Evolutionary conservation across 1,139 yeast genomes (phyloP).

Genomic region (Yamadazyma oceani): DNA sequence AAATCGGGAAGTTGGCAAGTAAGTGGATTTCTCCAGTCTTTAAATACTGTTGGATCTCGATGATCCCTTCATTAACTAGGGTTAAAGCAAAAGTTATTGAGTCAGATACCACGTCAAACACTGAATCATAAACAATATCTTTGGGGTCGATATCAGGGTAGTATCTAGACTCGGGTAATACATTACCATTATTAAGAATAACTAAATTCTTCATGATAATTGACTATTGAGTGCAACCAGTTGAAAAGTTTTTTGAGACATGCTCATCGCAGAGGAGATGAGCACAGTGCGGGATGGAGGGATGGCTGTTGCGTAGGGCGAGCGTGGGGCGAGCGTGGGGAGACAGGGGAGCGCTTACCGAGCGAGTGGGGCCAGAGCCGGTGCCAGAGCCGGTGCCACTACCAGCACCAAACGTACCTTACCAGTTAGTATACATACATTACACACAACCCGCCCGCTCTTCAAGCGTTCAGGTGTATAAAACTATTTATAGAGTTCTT

Average conservation of each 20-base stretch:
- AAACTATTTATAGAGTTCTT: conserved; percentile 36
- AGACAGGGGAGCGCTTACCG: not conserved
- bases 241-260: conserved; percentile 2
- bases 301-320: not conserved
- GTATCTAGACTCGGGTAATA: conserved; percentile 48
- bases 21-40: conserved; percentile 55
- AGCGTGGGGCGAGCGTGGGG: not conserved
- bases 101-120: conserved; percentile 76
- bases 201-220: conserved; percentile 55
- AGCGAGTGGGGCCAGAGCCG: not conserved
- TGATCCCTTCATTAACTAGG: conserved; percentile 54
- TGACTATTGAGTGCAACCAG: no score
- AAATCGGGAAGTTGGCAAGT: conserved; percentile 57
- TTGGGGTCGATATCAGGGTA: conserved; percentile 63
- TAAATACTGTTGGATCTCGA: conserved; percentile 54
- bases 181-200: conserved; percentile 56
- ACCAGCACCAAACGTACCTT: no score
- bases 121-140: conserved; percentile 69
- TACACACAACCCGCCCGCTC: no score
- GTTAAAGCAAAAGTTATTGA: conserved; percentile 68
- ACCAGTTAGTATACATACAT: no score
- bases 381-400: no score
- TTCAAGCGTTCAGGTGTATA: not conserved
- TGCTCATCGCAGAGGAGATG: conserved; percentile 1
- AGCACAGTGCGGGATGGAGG: not conserved